Evolutionary conservation across 2,329 filamentous ascomycete species (phyloP), one percentile per base, ranked within the genome.

Genomic region (Claviceps sp.): DNA sequence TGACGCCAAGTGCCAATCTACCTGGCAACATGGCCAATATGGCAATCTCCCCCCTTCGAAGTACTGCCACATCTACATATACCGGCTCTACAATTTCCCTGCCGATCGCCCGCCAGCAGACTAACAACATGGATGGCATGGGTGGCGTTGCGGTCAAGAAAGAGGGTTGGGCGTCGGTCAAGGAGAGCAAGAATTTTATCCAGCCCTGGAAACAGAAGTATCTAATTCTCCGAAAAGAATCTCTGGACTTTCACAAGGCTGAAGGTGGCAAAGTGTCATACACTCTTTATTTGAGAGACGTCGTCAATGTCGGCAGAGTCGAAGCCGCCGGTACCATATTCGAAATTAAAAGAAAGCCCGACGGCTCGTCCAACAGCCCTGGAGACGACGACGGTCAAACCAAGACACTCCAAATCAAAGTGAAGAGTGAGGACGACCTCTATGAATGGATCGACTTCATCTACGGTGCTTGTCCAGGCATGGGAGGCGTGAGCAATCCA

Each of bases 361-460:
- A 83, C 60, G 82, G 81, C 41, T 70, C 77, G 41, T 87, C 84
- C 47, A 80, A 78, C 49, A 87, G 85, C 55, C 80, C 89, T 11
- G 81, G 84, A 50, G 86, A 87, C 46, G 84, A 89, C 58, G 91
- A 96, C 57, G 83, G 87, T 38, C 79, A 84, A 8, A 86, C 84
- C 54, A 89, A 87, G 66, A 87, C 88, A 3, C 80, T 96, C 50
- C 89, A 93, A 57, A 93, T 95, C 67, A 89, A 87, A 65, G 89
- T 97, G 61, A 95, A 96, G 70, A 86, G 84, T 52, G 93, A 98
- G 63, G 91, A 95, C 64, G 93, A 98, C 60, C 82, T 98, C 51
- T 98, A 98, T 68, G 89, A 95, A 62, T 98, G 93, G 93, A 95
- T 97, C 62, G 93, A 98, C 68, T 88, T 90, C 66, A 94, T 98